phyloP scores from a whole-genome alignment of 352 stramenopile genomes.

The Globisporangium iwayamae region DNA sequence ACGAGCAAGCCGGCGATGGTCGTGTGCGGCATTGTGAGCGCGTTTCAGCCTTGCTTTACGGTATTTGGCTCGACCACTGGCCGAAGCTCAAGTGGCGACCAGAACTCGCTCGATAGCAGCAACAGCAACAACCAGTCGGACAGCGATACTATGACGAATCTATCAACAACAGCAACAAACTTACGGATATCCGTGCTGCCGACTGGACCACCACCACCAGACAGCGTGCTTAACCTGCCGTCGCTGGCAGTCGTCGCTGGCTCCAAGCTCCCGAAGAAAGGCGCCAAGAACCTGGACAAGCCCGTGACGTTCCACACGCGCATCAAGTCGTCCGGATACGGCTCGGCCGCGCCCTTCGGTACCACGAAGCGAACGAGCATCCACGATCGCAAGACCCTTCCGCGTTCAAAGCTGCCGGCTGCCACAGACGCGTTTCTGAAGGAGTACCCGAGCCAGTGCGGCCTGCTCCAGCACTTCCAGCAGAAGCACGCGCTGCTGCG shows the following conservation, averaged over 20 bases:
- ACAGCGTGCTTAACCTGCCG: conserved; percentile 58
- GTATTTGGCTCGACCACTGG: conserved; percentile 12
- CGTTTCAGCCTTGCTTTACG: conserved; percentile 70
- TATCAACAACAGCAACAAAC: neutral
- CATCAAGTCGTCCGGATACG: conserved; percentile 85
- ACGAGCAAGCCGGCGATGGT: conserved; percentile 9
- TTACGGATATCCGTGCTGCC: conserved; percentile 47
- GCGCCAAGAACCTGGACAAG: conserved; percentile 44
- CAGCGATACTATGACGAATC: neutral
- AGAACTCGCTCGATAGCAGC: neutral
- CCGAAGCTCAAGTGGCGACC: neutral
- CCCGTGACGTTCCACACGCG: conserved; percentile 77
- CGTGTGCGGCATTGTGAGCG: conserved; percentile 52
- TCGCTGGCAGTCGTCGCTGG: conserved; percentile 26
- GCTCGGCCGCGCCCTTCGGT: conserved; percentile 23
- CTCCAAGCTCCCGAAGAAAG: conserved; percentile 16
- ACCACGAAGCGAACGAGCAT: conserved; percentile 28
- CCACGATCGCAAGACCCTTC: conserved; percentile 23
- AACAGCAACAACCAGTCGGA: neutral
- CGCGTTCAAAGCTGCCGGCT: neutral
- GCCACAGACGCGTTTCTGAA: conserved; percentile 44
- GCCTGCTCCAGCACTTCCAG: conserved; percentile 56
- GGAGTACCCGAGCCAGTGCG: conserved; percentile 68
- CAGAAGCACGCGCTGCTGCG: conserved; percentile 47
- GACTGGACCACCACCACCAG: conserved; percentile 32